Evolutionary conservation across 2,329 filamentous ascomycete species (phyloP).

Genomic region (Botryotinia convoluta): DNA sequence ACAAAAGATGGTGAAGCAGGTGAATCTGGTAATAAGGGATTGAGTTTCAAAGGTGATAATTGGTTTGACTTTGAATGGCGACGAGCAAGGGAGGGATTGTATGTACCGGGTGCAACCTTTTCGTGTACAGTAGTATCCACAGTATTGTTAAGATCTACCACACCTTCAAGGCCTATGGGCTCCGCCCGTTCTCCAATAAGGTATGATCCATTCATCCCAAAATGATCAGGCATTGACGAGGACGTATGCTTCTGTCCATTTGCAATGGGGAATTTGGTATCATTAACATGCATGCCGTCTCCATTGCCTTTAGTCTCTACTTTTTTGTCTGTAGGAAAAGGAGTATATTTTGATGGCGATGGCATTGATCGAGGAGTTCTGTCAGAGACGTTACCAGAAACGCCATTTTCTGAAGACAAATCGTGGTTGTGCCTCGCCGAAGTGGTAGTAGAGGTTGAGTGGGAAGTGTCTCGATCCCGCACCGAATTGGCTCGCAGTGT

Average conservation of each 20-base stretch:
- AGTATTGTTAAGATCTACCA: constrained; percentile 34
- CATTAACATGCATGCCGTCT: background rate
- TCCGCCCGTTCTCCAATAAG: constrained; percentile 9
- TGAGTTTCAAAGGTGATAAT: background rate
- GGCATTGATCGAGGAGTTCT: constrained; percentile 15
- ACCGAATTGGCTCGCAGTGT: background rate
- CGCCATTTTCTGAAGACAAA: background rate
- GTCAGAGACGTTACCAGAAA: background rate
- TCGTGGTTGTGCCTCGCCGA: background rate
- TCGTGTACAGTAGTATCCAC: constrained; percentile 35
- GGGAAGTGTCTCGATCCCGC: background rate
- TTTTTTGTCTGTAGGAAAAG: background rate
- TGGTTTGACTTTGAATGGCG: constrained; percentile 18
- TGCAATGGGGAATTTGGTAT: background rate
- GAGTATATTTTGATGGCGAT: background rate
- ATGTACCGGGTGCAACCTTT: constrained; percentile 35
- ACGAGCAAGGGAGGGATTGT: constrained; percentile 17
- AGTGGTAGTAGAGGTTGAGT: background rate
- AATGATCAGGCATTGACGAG: background rate
- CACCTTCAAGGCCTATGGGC: constrained; percentile 28
- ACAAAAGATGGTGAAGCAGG: constrained; percentile 17
- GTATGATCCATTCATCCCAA: constrained; percentile 1
- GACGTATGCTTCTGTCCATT: background rate
- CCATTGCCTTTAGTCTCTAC: background rate
- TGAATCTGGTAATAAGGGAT: constrained; percentile 20